Evolutionary conservation across 495 filamentous ascomycete genomes (phyloP), one percentile per base, ranked within the genome.

Genomic region (Aspergillus coremiiformis): DNA sequence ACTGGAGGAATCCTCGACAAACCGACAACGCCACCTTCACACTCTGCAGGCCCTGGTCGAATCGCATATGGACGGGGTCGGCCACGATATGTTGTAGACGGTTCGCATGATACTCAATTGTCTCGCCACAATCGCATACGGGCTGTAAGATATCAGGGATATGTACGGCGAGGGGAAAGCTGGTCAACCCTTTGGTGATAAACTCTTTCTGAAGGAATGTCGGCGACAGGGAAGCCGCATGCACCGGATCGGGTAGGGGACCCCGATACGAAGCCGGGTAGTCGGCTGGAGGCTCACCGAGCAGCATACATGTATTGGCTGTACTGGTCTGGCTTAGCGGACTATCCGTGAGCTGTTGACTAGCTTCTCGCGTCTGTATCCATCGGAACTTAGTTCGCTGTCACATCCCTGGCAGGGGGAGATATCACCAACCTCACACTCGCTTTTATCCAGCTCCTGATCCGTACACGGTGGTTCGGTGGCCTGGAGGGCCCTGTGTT

Each of bases 41-140:
- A 5, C 56, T 50, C 46, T 72, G 68, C 22, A 75, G 60, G 41
- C 64, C 66, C 22, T 68, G 66, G 24, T 75, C 72, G 33, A 74
- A 67, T 15, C 67, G 65, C 9, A 65, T 56, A 10, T 64, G 60
- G 29, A 61, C 41, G 3, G 66, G 47, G 23, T 67, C 67, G 23
- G 55, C 55, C 1, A 63, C 63, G 15, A 73, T 58, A 19, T 67
- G 61, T 15, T 64, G 69, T 19, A 75, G 54, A 19, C 63, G 66
- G 41, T 64, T 65, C 62, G 67, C 60, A 35, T 71, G 60, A 47
- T 65, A 66, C 12, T 65, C 53, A 15, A 71, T 64, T 30, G 60
- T 59, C 20, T 70, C 64, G 1, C 64, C 35, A 45, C 72, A 75
- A 22, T 68, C 66, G 54, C 72, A 75, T 17, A 54, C 53, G 15